phyloP scores from a whole-genome alignment of 495 filamentous ascomycete genomes.

The Cercophora samala region DNA sequence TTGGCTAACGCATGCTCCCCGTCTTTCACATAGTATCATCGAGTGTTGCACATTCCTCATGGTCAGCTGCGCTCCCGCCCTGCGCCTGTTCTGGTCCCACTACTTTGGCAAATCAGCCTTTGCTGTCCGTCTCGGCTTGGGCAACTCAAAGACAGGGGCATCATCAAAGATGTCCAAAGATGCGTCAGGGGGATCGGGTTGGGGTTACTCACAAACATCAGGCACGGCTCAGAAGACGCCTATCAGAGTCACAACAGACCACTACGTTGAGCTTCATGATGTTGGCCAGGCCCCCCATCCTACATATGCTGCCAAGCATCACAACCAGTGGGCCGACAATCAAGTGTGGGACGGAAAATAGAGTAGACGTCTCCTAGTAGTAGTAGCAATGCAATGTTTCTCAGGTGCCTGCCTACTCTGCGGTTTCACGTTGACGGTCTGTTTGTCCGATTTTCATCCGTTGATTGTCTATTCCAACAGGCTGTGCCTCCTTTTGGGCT shows the following conservation, averaged over 20 bases:
- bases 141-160: background rate
- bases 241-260: constrained; percentile 1
- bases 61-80: background rate
- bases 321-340: background rate
- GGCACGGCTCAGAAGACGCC: background rate
- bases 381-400: background rate
- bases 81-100: background rate
- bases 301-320: background rate
- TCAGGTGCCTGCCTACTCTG: too few species aligned
- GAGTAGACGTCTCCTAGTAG: background rate
- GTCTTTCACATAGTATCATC: background rate
- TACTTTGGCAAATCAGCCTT: constrained; percentile 4
- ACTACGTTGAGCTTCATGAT: constrained; percentile 3
- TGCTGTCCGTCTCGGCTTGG: background rate
- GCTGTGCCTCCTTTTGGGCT: too few species aligned
- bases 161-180: background rate
- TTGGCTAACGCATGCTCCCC: too few species aligned
- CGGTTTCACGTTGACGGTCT: too few species aligned
- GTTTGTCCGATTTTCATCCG: too few species aligned
- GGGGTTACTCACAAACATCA: background rate
- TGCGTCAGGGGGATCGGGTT: background rate
- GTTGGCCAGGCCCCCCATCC: background rate
- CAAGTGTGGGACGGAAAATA: background rate
- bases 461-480: too few species aligned
- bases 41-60: constrained; percentile 1